phyloP scores from a whole-genome alignment of 179 eudicot species.

The Nepenthes alata region DNA sequence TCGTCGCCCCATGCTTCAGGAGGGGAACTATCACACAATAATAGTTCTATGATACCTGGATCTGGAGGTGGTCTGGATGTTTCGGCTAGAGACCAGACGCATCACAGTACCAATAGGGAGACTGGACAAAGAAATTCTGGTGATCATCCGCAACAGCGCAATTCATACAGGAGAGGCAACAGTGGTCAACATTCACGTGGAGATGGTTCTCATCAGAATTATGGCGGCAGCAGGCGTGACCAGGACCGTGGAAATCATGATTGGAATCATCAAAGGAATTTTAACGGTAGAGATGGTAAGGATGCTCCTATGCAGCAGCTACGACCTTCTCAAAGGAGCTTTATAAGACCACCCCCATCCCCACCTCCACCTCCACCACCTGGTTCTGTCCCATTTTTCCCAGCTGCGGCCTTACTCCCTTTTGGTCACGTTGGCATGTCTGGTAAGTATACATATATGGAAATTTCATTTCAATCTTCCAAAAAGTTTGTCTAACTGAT shows the following conservation, averaged over 20 bases:
- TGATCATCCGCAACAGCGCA: slow-evolving; percentile 49
- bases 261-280: slow-evolving; percentile 56
- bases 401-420: slow-evolving; percentile 28
- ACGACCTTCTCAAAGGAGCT: slow-evolving; percentile 39
- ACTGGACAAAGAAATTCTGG: slow-evolving; percentile 37
- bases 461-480: background rate
- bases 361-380: slow-evolving; percentile 36
- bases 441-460: slow-evolving; percentile 29
- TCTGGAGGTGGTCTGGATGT: slow-evolving; percentile 21
- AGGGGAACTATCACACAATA: slow-evolving; percentile 20
- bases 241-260: slow-evolving; percentile 74
- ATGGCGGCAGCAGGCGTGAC: slow-evolving; percentile 51
- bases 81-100: slow-evolving; percentile 16
- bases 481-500: slow-evolving; percentile 4
- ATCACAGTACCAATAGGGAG: slow-evolving; percentile 22
- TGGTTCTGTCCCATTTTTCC: slow-evolving; percentile 31
- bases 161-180: slow-evolving; percentile 48
- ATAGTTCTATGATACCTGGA: slow-evolving; percentile 25
- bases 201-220: slow-evolving; percentile 52
- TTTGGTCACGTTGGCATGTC: slow-evolving; percentile 42
- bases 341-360: slow-evolving; percentile 30
- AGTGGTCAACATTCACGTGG: slow-evolving; percentile 56
- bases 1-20: slow-evolving; percentile 19
- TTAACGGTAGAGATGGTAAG: slow-evolving; percentile 64
- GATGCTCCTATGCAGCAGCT: slow-evolving; percentile 46